Base-by-base conservation (phyloP, 2,329 filamentous ascomycete species). In the Alternaria arborescens region DNA sequence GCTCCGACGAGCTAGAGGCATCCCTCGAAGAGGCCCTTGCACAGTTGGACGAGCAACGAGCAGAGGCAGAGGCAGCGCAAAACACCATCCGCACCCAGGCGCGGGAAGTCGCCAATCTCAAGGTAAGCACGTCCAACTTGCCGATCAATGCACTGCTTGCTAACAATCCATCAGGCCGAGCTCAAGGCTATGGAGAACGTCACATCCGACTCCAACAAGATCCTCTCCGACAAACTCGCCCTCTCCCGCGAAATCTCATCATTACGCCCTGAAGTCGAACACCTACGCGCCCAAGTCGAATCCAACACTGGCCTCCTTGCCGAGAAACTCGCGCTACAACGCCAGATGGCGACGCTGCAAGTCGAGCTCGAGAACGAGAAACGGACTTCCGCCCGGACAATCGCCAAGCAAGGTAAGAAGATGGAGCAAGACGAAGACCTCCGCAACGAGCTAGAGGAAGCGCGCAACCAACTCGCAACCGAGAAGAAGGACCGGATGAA, bases 361-460 rank as follows among this genome's bases (percentile, higher is more conserved):
- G 88, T 92, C 43, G 91, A 97, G 69, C 84, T 97, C 2, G 92
- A 94, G 66, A 92, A 91, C 67, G 92, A 95, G 75, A 94, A 88
- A 76, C 86, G 88, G n/a, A 85, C 88, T 3, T 82, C 86, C 8
- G 86, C 89, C 67, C 86, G 89, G 52, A 85, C 85, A 4, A 69
- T 81, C 5, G 81, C 81, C 1, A 84, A 85, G 66, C 76, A 79
- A 67, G 82, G 80, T 48, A 81, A 75, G 73, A 85, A 74, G 75
- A 86, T 80, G 42, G 81, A 83, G 55, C 80, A 81, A 40, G 83
- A 84, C 66, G 82, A 79, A 55, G 82, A 81, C 67, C 71, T 83
- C 71, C 78, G 75, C 74, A 79, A 58, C 65, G 77, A 66, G 73
- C 74, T 80, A 59, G 82, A 82, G 74, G 75, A 80, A 55, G 78